These are phyloP conservation scores for Acanthamoeba royreba DNA, from an alignment of 208 protist genomes.

Conservation along the genomic window DNA sequence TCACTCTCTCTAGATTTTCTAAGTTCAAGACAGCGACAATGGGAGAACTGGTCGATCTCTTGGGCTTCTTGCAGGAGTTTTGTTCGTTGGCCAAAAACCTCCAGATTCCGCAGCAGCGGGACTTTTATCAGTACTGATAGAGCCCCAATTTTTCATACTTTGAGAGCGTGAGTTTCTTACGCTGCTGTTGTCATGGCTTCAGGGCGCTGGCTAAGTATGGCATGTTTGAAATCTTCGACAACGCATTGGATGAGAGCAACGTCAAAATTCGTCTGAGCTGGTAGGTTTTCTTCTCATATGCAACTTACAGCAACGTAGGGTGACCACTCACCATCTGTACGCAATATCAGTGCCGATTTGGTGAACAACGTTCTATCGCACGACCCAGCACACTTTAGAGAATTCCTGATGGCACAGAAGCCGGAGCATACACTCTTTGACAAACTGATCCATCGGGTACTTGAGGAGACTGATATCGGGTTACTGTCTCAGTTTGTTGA, in stretches of 20 bases:
- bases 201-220: background rate
- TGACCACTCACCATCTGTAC: background rate
- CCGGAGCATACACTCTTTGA: slow-evolving; percentile 40
- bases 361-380: slow-evolving; percentile 47
- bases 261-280: background rate
- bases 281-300: background rate
- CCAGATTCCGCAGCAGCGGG: slow-evolving; percentile 50
- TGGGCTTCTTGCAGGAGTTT: slow-evolving; percentile 74
- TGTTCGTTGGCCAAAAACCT: slow-evolving; percentile 70
- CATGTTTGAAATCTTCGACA: slow-evolving; percentile 35
- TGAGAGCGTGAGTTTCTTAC: no score
- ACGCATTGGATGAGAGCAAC: background rate
- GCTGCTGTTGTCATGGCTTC: background rate
- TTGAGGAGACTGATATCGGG: slow-evolving; percentile 39
- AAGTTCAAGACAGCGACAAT: background rate
- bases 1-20: background rate
- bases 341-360: slow-evolving; percentile 38
- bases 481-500: background rate
- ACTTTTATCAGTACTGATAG: slow-evolving; percentile 22
- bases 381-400: background rate
- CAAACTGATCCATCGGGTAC: slow-evolving; percentile 21
- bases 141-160: background rate
- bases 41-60: slow-evolving; percentile 53
- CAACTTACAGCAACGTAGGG: no score
- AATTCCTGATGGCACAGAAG: background rate